Evolutionary conservation across 2,329 filamentous ascomycete species (phyloP).

Genomic region (Botrytis deweyae): DNA sequence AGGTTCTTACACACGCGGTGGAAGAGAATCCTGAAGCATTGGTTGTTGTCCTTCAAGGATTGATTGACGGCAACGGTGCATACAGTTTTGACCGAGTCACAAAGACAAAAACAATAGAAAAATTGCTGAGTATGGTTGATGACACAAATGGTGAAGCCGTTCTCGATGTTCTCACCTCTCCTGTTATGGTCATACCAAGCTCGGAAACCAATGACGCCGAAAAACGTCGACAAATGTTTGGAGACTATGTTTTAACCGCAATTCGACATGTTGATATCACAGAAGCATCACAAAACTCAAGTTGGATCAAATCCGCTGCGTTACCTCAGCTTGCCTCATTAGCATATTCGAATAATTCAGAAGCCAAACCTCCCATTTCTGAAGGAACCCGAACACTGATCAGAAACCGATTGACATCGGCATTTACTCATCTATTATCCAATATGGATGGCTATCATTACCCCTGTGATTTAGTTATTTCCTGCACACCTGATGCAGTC

Average conservation of each 20-base stretch:
- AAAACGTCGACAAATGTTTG: conserved; percentile 36
- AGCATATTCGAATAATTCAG: conserved; percentile 51
- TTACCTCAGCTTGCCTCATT: conserved; percentile 48
- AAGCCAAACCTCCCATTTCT: conserved; percentile 47
- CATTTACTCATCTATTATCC: conserved; percentile 57
- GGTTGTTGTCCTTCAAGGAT: conserved; percentile 58
- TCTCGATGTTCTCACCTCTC: conserved; percentile 50
- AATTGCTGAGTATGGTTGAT: conserved; percentile 38
- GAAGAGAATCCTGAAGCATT: conserved; percentile 61
- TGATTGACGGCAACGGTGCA: conserved; percentile 69
- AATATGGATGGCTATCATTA: conserved; percentile 53
- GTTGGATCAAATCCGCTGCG: conserved; percentile 33
- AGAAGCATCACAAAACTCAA: conserved; percentile 26
- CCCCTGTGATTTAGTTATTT: conserved; percentile 35
- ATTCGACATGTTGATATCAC: conserved; percentile 34
- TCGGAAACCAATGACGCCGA: conserved; percentile 35
- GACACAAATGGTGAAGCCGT: conserved; percentile 41
- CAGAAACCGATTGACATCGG: conserved; percentile 56
- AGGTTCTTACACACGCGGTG: conserved; percentile 64
- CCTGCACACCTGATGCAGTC: conserved; percentile 42
- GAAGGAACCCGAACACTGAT: conserved; percentile 55
- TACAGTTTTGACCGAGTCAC: conserved; percentile 85
- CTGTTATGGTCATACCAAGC: conserved; percentile 41
- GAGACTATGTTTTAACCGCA: conserved; percentile 38
- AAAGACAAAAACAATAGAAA: conserved; percentile 81